These are phyloP conservation scores for Tulasnella sp. DNA, from an alignment of 768 basidiomycete genomes.

Conservation along the genomic window DNA sequence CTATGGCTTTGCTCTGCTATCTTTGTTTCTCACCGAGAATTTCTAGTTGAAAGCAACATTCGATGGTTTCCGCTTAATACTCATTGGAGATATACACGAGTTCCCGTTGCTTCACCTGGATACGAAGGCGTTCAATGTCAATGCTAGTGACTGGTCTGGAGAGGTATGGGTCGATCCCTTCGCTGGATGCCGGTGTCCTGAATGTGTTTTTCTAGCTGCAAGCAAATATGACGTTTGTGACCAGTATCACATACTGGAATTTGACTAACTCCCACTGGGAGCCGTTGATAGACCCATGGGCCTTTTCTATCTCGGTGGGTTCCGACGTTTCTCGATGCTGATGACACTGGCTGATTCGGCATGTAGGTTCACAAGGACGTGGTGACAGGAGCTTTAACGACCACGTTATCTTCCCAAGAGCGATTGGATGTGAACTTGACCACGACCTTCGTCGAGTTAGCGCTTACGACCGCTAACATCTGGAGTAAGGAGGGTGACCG, in stretches of 20 bases:
- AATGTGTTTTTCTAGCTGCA: constrained; percentile 45
- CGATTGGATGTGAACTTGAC: constrained; percentile 85
- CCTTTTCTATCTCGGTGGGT: constrained; percentile 57
- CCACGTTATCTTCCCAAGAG: constrained; percentile 61
- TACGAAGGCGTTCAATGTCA: constrained; percentile 69
- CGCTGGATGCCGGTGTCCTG: background rate
- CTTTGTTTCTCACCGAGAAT: background rate
- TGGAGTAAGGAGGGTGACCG: constrained; percentile 64
- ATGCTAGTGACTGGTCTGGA: constrained; percentile 87
- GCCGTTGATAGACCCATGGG: constrained; percentile 95
- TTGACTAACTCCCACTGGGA: constrained; percentile 97
- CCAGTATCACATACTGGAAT: constrained; percentile 91
- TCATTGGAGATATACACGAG: constrained; percentile 92
- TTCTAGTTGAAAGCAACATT: constrained; percentile 67
- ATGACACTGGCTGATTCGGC: constrained; percentile 16
- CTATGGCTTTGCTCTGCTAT: constrained; percentile 13
- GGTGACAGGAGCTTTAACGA: constrained; percentile 38
- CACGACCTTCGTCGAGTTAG: constrained; percentile 78
- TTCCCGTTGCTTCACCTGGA: constrained; percentile 86
- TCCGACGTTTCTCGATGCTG: background rate
- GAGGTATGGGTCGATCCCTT: constrained; percentile 40
- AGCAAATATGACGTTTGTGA: constrained; percentile 68
- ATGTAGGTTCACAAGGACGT: constrained; percentile 43
- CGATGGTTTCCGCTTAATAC: constrained; percentile 82
- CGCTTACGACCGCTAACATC: constrained; percentile 55